Evolutionary conservation across 2,329 filamentous ascomycete species (phyloP).

Genomic region (Pezicula neosporulosa): DNA sequence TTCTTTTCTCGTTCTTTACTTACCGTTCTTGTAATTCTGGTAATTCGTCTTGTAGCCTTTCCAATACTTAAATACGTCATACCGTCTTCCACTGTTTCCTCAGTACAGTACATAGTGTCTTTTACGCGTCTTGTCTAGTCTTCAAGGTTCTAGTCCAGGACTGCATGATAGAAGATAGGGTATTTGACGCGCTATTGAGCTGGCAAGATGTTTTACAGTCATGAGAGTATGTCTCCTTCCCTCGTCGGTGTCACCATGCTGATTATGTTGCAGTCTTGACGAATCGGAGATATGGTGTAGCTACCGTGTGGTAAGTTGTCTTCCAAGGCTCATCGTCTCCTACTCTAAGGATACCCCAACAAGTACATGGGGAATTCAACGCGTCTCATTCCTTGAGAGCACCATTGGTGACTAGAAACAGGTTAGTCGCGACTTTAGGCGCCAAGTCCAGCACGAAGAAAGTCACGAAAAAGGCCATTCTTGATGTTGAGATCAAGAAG

Average conservation of each 20-base stretch:
- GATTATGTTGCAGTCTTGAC: constrained; percentile 65
- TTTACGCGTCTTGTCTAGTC: too few relatives aligned
- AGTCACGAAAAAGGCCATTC: constrained; percentile 80
- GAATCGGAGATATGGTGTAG: constrained; percentile 83
- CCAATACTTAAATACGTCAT: too few relatives aligned
- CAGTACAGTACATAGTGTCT: too few relatives aligned
- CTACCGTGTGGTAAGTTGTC: constrained; percentile 78
- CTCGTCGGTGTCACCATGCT: constrained; percentile 3
- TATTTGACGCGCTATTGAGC: background rate
- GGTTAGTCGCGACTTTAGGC: constrained; percentile 89
- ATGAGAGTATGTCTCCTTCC: constrained; percentile 67
- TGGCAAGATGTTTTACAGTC: constrained; percentile 83
- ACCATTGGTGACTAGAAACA: constrained; percentile 32
- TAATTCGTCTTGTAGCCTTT: background rate
- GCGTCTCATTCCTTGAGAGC: background rate
- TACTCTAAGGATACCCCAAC: background rate
- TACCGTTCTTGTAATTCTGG: background rate
- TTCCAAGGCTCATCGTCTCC: background rate
- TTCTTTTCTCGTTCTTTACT: constrained; percentile 3
- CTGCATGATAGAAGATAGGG: background rate
- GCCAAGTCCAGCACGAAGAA: constrained; percentile 67
- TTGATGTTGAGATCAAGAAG: constrained; percentile 80
- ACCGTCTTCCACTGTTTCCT: too few relatives aligned
- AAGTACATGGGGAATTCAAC: background rate
- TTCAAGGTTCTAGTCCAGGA: too few relatives aligned